Evolutionary conservation across 2,329 filamentous ascomycete species (phyloP).

Genomic region (Paraphoma chrysanthemicola): DNA sequence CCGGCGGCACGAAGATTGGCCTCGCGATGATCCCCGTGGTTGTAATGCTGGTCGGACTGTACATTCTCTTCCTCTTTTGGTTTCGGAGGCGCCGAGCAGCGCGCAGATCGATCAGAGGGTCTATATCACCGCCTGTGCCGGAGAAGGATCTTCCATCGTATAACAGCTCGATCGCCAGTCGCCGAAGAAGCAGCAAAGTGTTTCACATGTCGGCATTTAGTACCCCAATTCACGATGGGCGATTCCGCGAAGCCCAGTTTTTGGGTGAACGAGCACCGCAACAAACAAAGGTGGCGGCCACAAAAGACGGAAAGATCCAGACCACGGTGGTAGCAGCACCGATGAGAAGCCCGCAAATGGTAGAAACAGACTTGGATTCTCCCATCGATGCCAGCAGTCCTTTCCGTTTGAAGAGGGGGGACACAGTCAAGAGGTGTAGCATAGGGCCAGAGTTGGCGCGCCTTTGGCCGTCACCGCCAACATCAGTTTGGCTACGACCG

Average conservation of each 20-base stretch:
- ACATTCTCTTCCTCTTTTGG: conserved; percentile 27
- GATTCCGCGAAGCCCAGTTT: conserved; percentile 4
- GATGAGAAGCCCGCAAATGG: background rate
- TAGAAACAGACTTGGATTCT: conserved; percentile 19
- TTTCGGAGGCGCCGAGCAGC: conserved; percentile 15
- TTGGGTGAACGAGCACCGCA: background rate
- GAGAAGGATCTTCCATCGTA: conserved; percentile 19
- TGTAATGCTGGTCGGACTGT: conserved; percentile 16
- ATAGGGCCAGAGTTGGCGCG: conserved; percentile 22
- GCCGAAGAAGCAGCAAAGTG: conserved; percentile 21
- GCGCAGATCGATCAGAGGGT: background rate
- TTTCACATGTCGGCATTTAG: conserved; percentile 27
- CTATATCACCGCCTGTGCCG: conserved; percentile 12
- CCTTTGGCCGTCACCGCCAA: conserved; percentile 26
- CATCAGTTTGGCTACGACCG: conserved; percentile 14
- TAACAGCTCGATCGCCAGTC: conserved; percentile 14
- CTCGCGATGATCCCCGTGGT: conserved; percentile 34
- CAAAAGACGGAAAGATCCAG: conserved; percentile 1
- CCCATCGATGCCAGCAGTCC: conserved; percentile 39
- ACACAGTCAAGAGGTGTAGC: conserved; percentile 25
- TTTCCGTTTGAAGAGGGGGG: conserved; percentile 37
- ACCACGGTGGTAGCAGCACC: conserved; percentile 1
- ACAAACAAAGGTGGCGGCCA: background rate
- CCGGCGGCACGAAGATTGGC: conserved; percentile 24
- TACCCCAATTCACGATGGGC: conserved; percentile 11